Conservation (phyloP, 495 filamentous ascomycete genomes). For the Arthonia radiata region DNA sequence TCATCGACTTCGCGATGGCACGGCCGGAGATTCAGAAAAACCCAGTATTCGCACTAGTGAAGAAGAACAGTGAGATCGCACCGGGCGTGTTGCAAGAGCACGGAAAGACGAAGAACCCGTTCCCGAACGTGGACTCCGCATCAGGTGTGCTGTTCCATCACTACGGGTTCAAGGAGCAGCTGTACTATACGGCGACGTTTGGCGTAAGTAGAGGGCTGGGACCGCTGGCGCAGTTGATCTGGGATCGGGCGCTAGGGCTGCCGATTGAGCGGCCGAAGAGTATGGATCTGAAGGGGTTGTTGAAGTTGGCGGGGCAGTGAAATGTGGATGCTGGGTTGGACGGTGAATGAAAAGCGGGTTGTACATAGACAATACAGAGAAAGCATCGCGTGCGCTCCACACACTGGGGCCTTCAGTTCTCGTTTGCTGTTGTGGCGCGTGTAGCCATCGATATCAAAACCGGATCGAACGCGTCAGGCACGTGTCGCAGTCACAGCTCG, state of each 20-base stretch:
- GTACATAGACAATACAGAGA: too few species aligned
- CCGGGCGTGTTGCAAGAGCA: slow-evolving; percentile 75
- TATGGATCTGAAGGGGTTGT: slow-evolving; percentile 64
- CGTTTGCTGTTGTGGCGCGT: too few species aligned
- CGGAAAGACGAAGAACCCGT: slow-evolving; percentile 97
- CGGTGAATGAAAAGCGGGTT: too few species aligned
- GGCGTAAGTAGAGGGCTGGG: slow-evolving; percentile 81
- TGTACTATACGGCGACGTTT: slow-evolving; percentile 96
- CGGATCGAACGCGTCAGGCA: too few species aligned
- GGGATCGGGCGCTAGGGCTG: slow-evolving; percentile 80
- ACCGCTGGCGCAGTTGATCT: slow-evolving; percentile 80
- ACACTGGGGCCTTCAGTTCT: too few species aligned
- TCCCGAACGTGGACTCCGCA: slow-evolving; percentile 80
- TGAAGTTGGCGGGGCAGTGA: too few species aligned
- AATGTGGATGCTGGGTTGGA: too few species aligned
- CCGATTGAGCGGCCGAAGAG: slow-evolving; percentile 98
- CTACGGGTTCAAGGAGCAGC: slow-evolving; percentile 85
- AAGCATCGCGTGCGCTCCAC: too few species aligned
- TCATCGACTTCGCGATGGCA: slow-evolving; percentile 81
- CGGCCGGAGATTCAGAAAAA: slow-evolving; percentile 65
- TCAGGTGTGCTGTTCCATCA: slow-evolving; percentile 92
- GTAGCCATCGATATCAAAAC: too few species aligned
- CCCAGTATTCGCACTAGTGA: slow-evolving; percentile 81
- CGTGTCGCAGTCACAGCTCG: too few species aligned
- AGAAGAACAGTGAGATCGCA: slow-evolving; percentile 58